Base-by-base conservation (phyloP, 768 basidiomycete genomes). In the Saitozyma sp. region DNA sequence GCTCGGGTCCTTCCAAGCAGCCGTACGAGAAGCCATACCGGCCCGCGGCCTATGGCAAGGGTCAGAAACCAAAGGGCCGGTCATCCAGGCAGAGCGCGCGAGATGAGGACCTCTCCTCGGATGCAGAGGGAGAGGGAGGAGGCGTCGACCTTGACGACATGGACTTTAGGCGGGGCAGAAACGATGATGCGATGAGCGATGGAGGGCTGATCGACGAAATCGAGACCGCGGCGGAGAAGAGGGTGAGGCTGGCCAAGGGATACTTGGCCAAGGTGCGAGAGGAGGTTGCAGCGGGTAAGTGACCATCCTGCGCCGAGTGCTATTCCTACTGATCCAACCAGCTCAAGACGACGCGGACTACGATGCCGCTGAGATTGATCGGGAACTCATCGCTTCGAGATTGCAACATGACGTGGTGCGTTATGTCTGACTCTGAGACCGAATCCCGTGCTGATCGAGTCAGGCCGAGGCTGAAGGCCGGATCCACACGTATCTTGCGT, bases 341-440 rank as follows among this genome's bases (percentile, higher is more conserved):
- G 58, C 17, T 38, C 50, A 64, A 86, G 91, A 87, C 62, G 93
- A 93, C 29, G 91, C 89, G 41, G 92, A 92, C 65, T 93, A 87
- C 66, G 95, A 99, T 76, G 96, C 96, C 6, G 93, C 91, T 1
- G 94, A 97, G 69, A 87, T 98, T 37, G 96, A 99, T 83, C 86
- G 86, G 70, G 95, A 97, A 67, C 83, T 97, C 65, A 90, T 99
- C 64, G 90, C 90, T 50, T 84, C 92, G 17, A 83, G 96, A 59
- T 83, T 99, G 65, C 91, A 92, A 77, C 87, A 92, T 77, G 95
- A 97, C 81, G 92, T 95, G 6, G 83, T 84, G 46, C 58, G 83
- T 82, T 16, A 2, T 54, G n/a, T 7, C 11, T 20, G 9, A 55
- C 53, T 19, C 37, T 50, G 16, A 17, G 38, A 39, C 39, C 9